Evolutionary conservation across 148 eudicot genomes (phyloP), one percentile per base, ranked within the genome.

Genomic region (Rheum nobile): DNA sequence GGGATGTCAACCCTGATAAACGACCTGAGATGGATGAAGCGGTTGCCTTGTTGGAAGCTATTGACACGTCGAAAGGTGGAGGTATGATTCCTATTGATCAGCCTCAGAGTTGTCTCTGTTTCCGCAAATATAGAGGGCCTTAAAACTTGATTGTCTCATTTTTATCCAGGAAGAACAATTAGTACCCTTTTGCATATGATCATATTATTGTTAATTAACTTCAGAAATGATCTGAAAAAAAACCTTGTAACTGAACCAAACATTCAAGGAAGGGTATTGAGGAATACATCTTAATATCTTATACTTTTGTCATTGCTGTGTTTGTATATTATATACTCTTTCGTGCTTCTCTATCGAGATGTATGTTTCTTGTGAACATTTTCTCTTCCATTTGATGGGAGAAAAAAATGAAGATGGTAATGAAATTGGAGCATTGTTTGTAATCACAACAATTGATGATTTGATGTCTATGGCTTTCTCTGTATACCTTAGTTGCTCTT

Each of bases 1-100:
- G 98, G 98, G 98, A 95, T 74, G 98, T 97, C 6, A 94, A 87
- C 79, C 98, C 98, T 0, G 97, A 94, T 76, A 91, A 82, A 75
- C 84, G 98, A 76, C 98, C 98, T 0, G 98, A 91, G 78, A 91
- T 94, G 98, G 98, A 94, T 10, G 97, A 89, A 82, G 98, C 87
- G 29, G 98, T 91, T 39, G 39, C 93, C 47, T 47, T 94, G 84
- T 47, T 94, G 68, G 98, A 94, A 85, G 98, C 92, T 42, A 90
- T 95, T 29, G 93, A 95, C 79, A 95, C 97, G 10, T 82, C 98
- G 0, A 95, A 90, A 84, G 98, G 98, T 12, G 98, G 97, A 46
- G 98, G 98, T 39, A 95, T 91, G 98, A 95, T 95, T 77, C 98
- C 98, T 34, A 68, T 70, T 41, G 98, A 95, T 76, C 96, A 95